Base-by-base conservation (phyloP, 176 grass and related monocot species). In the Areca catechu region DNA sequence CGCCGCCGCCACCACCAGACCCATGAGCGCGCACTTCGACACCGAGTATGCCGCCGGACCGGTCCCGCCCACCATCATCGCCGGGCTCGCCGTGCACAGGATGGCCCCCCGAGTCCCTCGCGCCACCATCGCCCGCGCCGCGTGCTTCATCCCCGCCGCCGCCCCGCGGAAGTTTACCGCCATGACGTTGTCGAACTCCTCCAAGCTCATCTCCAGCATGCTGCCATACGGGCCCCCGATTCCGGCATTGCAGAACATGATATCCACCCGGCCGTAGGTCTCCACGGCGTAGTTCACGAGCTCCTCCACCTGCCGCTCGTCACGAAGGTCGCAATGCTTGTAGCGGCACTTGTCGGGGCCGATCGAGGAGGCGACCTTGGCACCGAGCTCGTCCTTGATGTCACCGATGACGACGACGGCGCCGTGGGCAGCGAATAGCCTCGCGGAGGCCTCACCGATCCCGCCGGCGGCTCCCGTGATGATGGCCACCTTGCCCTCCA, bases 201-300 rank as follows among this genome's bases (percentile, higher is more conserved):
- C 24, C 19, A 85, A 54, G 82, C 83, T 72, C 65, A 80, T 68
- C 3, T 89, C 81, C 28, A 72, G 57, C 14, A 95, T 58, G 1
- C 75, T 50, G 16, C 60, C 67, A 29, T 74, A 72, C 10, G 51
- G 61, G 53, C 77, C 71, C 10, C 83, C 43, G 67, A 89, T 77
- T 9, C 89, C 85, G 7, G 85, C 89, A 82, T 95, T 93, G 80
- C 80, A 87, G 22, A 78, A 58, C 85, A 95, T 89, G n/a, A 89
- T 68, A 67, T 95, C 85, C 0, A 95, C 71, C 17, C 78, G 75
- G 48, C 89, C 85, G 69, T 89, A 69, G 51, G 71, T 73, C 0
- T 75, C 61, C 59, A 88, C 71, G 10, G 50, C 72, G 3, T 56
- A 65, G 7, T 23, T 74, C 61, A 86, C 85, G 21, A 69, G 24